Conservation (phyloP, 345 rosid species). For the Citropsis articulata region DNA sequence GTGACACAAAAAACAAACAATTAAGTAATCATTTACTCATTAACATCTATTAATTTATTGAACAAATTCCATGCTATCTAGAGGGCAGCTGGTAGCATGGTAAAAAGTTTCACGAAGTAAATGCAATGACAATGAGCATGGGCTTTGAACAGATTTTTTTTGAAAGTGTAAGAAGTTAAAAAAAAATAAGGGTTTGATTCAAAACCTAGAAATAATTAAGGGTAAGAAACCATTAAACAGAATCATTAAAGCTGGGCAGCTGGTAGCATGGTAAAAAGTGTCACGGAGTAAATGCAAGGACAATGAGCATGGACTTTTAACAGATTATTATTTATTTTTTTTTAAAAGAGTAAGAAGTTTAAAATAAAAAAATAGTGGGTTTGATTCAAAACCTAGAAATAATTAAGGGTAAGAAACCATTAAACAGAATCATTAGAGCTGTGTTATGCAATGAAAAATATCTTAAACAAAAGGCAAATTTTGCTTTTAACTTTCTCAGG, state of each 20-base stretch:
- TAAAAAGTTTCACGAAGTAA: no score
- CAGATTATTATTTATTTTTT: no score
- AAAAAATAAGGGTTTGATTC: not conserved
- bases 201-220: not conserved
- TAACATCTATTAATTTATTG: not conserved
- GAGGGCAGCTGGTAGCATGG: no score
- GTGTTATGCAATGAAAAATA: not conserved
- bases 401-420: not conserved
- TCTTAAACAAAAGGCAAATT: not conserved
- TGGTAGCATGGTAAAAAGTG: no score
- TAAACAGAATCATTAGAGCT: conserved; percentile 6
- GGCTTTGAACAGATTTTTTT: no score
- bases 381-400: not conserved
- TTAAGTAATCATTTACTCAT: not conserved
- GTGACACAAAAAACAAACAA: not conserved
- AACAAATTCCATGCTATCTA: no score
- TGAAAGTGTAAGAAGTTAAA: no score
- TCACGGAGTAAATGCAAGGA: no score
- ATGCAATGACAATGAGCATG: no score
- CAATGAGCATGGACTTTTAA: no score
- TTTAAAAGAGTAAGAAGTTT: no score
- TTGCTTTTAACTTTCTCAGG: not conserved
- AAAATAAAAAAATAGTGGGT: not conserved
- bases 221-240: not conserved
- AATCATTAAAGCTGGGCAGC: not conserved